Percentiles rank a stretch among this genome's conserved stretches.
These are phyloP conservation scores for Apiospora malaysiana DNA, from an alignment of 2,329 filamentous ascomycete genomes.

Conservation along the genomic window DNA sequence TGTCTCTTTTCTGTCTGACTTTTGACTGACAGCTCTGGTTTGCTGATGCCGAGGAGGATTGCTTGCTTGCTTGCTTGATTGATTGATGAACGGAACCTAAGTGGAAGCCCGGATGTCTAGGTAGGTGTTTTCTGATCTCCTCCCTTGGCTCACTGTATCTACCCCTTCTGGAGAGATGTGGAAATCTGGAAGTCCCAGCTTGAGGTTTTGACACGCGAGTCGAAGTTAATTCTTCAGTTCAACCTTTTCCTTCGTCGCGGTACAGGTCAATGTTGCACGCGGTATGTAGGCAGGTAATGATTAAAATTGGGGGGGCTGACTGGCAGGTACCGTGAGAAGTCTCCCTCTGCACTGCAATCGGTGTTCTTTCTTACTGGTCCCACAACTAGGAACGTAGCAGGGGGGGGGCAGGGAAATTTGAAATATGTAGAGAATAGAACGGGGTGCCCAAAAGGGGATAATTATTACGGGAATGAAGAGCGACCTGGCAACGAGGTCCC, in stretches of 20 bases:
- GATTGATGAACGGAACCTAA: not conserved
- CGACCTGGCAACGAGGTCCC: not conserved
- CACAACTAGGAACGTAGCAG: slow-evolving; percentile 16
- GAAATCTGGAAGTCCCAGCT: slow-evolving; percentile 13
- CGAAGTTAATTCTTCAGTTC: slow-evolving; percentile 16
- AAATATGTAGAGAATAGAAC: slow-evolving; percentile 8
- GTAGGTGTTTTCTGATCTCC: not conserved
- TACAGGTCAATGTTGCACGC: not conserved
- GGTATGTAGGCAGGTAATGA: slow-evolving; percentile 2
- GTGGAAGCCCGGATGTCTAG: not conserved
- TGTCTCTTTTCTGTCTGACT: not conserved
- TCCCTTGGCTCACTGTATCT: not conserved
- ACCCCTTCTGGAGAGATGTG: not conserved
- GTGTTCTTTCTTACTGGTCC: slow-evolving; percentile 7
- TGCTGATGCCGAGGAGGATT: not conserved
- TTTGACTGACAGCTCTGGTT: not conserved
- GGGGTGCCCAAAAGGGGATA: slow-evolving; percentile 10
- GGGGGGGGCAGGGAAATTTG: slow-evolving; percentile 14
- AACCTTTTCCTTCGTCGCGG: slow-evolving; percentile 1
- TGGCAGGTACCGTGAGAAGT: slow-evolving; percentile 8
- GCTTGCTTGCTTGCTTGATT: not conserved
- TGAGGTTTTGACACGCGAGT: slow-evolving; percentile 7
- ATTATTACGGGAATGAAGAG: slow-evolving; percentile 12
- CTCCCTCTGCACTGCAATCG: not conserved
- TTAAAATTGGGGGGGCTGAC: slow-evolving; percentile 19